Percentiles rank a stretch among this genome's conserved stretches.
Conservation (phyloP, 2,329 filamentous ascomycete species). For the Arachnomyces sp. region DNA sequence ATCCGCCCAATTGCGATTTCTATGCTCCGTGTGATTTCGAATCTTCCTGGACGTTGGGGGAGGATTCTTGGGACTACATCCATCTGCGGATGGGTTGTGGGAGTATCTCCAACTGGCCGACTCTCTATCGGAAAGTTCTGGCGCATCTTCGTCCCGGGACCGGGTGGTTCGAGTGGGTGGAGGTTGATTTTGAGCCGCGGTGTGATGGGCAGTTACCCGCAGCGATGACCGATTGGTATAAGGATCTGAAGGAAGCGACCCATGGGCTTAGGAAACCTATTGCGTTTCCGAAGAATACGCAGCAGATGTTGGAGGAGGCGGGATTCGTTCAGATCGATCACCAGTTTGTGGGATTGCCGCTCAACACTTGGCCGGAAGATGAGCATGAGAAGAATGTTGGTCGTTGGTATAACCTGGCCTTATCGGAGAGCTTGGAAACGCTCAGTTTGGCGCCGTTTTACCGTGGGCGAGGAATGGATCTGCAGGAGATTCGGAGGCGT, state of each 20-base stretch:
- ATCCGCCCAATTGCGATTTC: slow-evolving; percentile 61
- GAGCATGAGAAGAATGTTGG: slow-evolving; percentile 59
- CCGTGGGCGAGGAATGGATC: slow-evolving; percentile 54
- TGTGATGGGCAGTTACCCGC: slow-evolving; percentile 46
- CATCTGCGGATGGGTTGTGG: slow-evolving; percentile 74
- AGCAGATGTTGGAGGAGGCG: slow-evolving; percentile 53
- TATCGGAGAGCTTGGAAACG: slow-evolving; percentile 64
- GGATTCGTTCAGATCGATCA: slow-evolving; percentile 77
- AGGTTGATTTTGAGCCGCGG: slow-evolving; percentile 73
- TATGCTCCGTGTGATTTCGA: slow-evolving; percentile 67
- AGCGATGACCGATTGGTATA: slow-evolving; percentile 50
- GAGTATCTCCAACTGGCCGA: slow-evolving; percentile 66
- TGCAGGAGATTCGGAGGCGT: slow-evolving; percentile 54
- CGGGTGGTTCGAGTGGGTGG: slow-evolving; percentile 77
- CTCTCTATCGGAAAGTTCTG: slow-evolving; percentile 63
- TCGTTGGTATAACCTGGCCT: slow-evolving; percentile 73
- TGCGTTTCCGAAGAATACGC: slow-evolving; percentile 51
- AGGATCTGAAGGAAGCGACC: slow-evolving; percentile 60
- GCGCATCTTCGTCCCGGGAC: slow-evolving; percentile 66
- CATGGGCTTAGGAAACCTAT: slow-evolving; percentile 57
- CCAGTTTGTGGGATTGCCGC: slow-evolving; percentile 58
- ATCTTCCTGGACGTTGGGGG: slow-evolving; percentile 59
- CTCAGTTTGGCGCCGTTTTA: slow-evolving; percentile 67
- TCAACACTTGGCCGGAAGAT: slow-evolving; percentile 65
- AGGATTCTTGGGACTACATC: slow-evolving; percentile 70